Evolutionary conservation across 768 basidiomycete species (phyloP), one percentile per base, ranked within the genome.

Genomic region (Mycena indigotica): DNA sequence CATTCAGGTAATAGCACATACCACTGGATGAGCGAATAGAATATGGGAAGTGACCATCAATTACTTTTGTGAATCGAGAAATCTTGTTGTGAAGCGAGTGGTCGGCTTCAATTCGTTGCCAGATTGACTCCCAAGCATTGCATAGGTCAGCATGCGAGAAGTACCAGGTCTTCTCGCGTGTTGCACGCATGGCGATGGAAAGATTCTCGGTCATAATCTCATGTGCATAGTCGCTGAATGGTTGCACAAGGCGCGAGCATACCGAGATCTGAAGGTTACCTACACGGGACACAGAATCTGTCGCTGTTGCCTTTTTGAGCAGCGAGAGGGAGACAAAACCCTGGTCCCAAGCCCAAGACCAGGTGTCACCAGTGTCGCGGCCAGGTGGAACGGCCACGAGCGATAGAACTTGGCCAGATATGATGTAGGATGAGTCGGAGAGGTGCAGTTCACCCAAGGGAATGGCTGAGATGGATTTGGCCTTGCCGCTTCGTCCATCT

Each of bases 391-490:
- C 44, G 10, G 58, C 49, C 2, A 58, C 46, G 3, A 58, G 46
- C 5, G 52, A 53, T 3, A 55, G 28, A 5, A 50, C 45, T 24
- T 59, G 58, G n/a, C 53, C 58, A 0, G 53, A 21, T 28, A 59
- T 45, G 16, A 48, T 53, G 21, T 54, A 59, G 13, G 26, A 32
- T 2, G 41, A 50, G 23, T 53, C 35, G 6, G 57, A 26, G 2
- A 58, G 52, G 24, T 17, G 1, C 21, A 59, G 49, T 24, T 59
- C 57, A 5, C 49, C 52, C 5, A 16, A 28, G 2, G 57, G 57
- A 4, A 49, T 48, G 5, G 53, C 53, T 0, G 49, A 48, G 2
- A 55, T 39, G 12, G 46, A 50, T 26, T 25, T 48, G 0, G 25
- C 21, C 10, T 49, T 49, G 28, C 23, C 2, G 32, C 26, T 50